These are phyloP conservation scores for Plasmodium billcollinsi DNA, from an alignment of 169 alveolate species.

Conservation along the genomic window DNA sequence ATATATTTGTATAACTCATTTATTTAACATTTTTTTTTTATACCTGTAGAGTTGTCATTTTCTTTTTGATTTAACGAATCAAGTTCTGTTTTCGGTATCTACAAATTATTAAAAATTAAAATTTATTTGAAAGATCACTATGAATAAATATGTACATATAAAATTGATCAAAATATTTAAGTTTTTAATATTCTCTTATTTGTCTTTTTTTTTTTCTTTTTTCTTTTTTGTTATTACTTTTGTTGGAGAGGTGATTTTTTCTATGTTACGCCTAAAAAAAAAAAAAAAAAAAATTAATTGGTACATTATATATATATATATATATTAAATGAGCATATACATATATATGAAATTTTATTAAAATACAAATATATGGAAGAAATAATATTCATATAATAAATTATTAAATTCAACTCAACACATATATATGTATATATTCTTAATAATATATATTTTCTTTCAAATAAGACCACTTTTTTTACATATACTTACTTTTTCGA, in stretches of 20 bases:
- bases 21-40: neutral
- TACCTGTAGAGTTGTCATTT: neutral
- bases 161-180: neutral
- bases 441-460: neutral
- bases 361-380: neutral
- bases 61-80: conserved; percentile 23
- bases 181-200: no score
- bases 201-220: conserved; percentile 8
- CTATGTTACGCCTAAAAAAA: conserved; percentile 44
- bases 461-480: no score
- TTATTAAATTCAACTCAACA: neutral
- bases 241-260: conserved; percentile 27
- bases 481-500: conserved; percentile 39
- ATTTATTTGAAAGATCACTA: neutral
- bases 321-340: neutral
- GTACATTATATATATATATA: neutral
- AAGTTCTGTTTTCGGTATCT: conserved; percentile 50
- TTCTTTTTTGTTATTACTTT: conserved; percentile 15
- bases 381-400: neutral
- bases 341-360: neutral
- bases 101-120: conserved; percentile 16
- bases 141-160: neutral
- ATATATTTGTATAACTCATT: neutral
- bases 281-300: neutral
- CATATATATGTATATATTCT: neutral